Evolutionary conservation across 768 basidiomycete species (phyloP), one percentile per base, ranked within the genome.

Genomic region (Boletus subcaerulescens): DNA sequence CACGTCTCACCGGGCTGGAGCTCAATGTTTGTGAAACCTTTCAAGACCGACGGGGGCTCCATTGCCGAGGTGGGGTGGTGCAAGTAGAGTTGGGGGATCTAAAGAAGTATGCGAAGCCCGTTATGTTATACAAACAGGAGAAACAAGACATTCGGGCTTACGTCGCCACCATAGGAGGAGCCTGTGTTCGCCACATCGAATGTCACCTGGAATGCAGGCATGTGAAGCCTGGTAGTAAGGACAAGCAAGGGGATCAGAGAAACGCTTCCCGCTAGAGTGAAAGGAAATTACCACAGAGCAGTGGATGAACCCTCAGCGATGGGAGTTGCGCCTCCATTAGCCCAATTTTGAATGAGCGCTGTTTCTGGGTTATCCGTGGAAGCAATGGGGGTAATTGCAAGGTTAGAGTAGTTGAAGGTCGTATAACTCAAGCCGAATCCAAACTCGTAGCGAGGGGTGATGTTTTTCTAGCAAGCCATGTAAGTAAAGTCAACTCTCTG

Each of bases 351-450:
- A 18, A 77, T 70, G 12, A 74, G 69, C 4, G 69, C 72, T 5
- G 44, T 52, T 51, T 72, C 56, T 4, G 66, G 58, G 8, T n/a
- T n/a, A n/a, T 77, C 73, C 33, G 68, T 66, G 17, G 60, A 53
- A 10, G 64, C 50, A 5, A 87, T 67, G 51, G 75, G 73, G 15
- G 65, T 66, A 33, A 90, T 71, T 3, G 74, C 59, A 12, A 94
- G 73, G 32, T 79, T 73, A 41, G 77, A 82, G 68, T 92, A 95
- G 32, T 79, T 70, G 69, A 95, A 98, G 3, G 72, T 79, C 38
- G 94, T 88, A 74, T 97, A 98, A 52, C 85, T 89, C 64, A 95
- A 68, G 0, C 94, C 94, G 66, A 85, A 95, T 5, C 94, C 94
- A 67, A 98, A 98, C 65, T 91, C 90, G 64, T 84, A 93, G 36